Evolutionary conservation across 305 asterid species (phyloP).

Genomic region (Fraxinus baroniana): DNA sequence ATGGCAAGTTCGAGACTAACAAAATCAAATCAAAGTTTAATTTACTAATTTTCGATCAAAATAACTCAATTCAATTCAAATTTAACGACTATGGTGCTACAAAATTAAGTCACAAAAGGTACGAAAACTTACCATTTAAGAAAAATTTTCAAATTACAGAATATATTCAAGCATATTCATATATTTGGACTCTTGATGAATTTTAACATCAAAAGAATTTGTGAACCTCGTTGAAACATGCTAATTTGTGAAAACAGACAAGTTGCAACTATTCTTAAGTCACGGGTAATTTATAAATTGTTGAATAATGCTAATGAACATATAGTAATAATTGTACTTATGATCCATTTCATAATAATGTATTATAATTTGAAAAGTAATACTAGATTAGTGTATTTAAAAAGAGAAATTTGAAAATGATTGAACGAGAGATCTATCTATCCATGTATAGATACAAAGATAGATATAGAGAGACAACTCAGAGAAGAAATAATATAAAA

Average conservation of each 20-base stretch:
- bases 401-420: conserved; percentile 46
- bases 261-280: conserved; percentile 38
- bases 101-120: background rate
- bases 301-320: conserved; percentile 17
- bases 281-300: conserved; percentile 40
- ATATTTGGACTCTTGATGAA: background rate
- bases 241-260: conserved; percentile 3
- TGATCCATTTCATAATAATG: conserved; percentile 14
- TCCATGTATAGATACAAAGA: background rate
- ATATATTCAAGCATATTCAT: background rate
- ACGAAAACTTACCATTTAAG: background rate
- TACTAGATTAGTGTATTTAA: conserved; percentile 28
- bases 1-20: background rate
- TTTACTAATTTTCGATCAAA: background rate
- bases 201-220: background rate
- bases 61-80: too few relatives aligned
- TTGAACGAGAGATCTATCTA: conserved; percentile 29
- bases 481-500: conserved; percentile 10
- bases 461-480: background rate
- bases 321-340: conserved; percentile 5
- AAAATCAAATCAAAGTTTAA: too few relatives aligned
- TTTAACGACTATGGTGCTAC: background rate
- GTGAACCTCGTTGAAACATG: background rate
- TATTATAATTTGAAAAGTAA: conserved; percentile 7
- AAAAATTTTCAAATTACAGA: background rate